Base-by-base conservation (phyloP, 192 early-diverging fungal species). In the Podila minutissima region DNA sequence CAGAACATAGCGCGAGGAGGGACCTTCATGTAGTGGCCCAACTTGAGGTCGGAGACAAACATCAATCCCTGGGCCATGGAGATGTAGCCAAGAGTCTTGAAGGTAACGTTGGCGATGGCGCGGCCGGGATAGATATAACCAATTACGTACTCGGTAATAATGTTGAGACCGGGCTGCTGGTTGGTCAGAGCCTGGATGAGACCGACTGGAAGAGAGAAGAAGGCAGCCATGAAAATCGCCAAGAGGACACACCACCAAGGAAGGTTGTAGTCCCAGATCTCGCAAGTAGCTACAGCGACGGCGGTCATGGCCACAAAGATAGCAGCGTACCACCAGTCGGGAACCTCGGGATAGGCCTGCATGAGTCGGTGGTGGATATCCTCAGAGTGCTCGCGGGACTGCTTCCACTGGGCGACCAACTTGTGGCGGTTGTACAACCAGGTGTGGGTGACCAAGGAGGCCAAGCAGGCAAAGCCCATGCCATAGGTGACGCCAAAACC, bases 11-110 rank as follows among this genome's bases (percentile, higher is more conserved):
- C 73, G 46, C 72, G 72, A n/a, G 91, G 91, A n/a, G 88, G 75
- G 46, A 93, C 84, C 72, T 94, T 90, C 65, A 89, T 83, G 79
- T 94, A 94, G 64, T 92, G 91, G 22, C 89, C 41, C 41, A 94
- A 81, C 69, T 95, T 95, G 35, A 95, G 76, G 74, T 94, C 93
- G 58, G 63, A 26, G 7, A 92, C 69, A 31, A 96, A 88, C 24
- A 85, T 83, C 19, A 96, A 74, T 48, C 91, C 91, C 84, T 97
- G 95, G 15, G 82, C 70, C 87, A 94, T 88, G 12, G 89, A 82
- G 24, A 76, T 75, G 66, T 74, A 78, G 19, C 83, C 77, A 62
- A 84, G 74, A 33, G 75, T 78, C 81, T 91, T 91, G 83, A 91
- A 91, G 49, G 68, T 71, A 69, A 91, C 82, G 49, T 75, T 82